phyloP scores from a whole-genome alignment of 2,329 filamentous ascomycete genomes.

The Arthrobotrys sphaeroides region DNA sequence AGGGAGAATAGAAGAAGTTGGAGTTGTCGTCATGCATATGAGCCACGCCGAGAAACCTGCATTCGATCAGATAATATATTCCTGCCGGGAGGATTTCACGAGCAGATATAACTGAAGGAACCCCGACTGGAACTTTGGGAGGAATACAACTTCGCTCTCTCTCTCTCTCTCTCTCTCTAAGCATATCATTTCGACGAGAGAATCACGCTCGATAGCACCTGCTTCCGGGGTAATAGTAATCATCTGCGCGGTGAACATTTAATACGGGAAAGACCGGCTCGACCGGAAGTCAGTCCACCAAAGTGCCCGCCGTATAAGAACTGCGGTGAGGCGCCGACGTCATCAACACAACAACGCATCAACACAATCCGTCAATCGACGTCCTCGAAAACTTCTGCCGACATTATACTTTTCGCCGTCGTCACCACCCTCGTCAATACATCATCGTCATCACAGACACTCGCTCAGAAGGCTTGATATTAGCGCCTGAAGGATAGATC shows the following conservation, averaged over 20 bases:
- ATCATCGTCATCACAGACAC: background rate
- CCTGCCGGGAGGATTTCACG: background rate
- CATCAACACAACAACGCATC: conserved; percentile 8
- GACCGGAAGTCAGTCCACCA: conserved; percentile 10
- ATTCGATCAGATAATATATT: background rate
- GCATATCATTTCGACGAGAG: too few relatives aligned
- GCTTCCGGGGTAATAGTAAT: too few relatives aligned
- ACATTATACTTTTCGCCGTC: background rate
- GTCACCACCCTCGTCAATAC: background rate
- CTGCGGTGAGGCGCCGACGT: conserved; percentile 13
- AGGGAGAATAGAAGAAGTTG: too few relatives aligned
- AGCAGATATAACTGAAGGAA: too few relatives aligned
- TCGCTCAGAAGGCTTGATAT: background rate
- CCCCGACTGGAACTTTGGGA: too few relatives aligned
- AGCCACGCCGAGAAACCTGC: conserved; percentile 21
- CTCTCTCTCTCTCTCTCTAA: too few relatives aligned
- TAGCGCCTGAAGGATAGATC: background rate
- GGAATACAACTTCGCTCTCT: too few relatives aligned
- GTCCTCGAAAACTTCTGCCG: conserved; percentile 11
- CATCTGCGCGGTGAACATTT: background rate
- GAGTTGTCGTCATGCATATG: conserved; percentile 41
- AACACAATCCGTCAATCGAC: conserved; percentile 5
- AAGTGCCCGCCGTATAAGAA: too few relatives aligned
- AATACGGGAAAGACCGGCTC: background rate
- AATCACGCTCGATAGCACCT: too few relatives aligned